Evolutionary conservation across 106 monocot species (phyloP).

Genomic region (Iris macrosiphon): DNA sequence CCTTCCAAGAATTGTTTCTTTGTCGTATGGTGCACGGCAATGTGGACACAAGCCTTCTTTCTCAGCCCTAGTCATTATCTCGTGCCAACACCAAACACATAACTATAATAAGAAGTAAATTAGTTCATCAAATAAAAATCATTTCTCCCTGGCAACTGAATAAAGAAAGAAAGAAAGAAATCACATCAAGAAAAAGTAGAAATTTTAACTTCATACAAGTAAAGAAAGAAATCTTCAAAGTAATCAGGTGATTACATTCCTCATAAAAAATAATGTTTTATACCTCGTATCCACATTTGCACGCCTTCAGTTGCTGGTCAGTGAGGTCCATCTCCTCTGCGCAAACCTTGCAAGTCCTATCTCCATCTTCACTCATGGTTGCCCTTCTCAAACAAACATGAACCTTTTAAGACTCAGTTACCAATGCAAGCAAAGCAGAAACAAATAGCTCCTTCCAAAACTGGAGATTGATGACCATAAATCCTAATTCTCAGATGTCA

Average conservation of each 20-base stretch:
- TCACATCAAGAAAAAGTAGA: no score
- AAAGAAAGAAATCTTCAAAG: no score
- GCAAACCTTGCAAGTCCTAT: slow-evolving; percentile 75
- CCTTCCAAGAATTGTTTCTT: slow-evolving; percentile 81
- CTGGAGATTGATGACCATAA: no score
- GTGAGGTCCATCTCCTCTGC: slow-evolving; percentile 93
- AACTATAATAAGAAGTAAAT: no score
- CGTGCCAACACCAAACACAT: slow-evolving; percentile 98
- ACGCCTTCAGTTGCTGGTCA: slow-evolving; percentile 88
- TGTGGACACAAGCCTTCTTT: slow-evolving; percentile 85
- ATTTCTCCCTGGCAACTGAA: no score
- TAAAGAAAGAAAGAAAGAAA: no score
- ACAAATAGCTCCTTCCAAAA: no score
- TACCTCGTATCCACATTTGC: slow-evolving; percentile 94
- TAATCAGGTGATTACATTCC: no score
- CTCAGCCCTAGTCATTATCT: slow-evolving; percentile 86
- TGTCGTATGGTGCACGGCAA: slow-evolving; percentile 67
- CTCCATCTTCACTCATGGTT: slow-evolving; percentile 82
- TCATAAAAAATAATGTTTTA: neutral
- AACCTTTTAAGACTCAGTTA: neutral
- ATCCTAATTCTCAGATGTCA: no score
- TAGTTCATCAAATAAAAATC: no score
- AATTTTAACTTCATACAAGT: no score
- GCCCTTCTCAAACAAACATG: slow-evolving; percentile 21
- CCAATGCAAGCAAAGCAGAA: no score